Conservation (phyloP, 2,329 filamentous ascomycete genomes). For the Waltergamsia citrina region DNA sequence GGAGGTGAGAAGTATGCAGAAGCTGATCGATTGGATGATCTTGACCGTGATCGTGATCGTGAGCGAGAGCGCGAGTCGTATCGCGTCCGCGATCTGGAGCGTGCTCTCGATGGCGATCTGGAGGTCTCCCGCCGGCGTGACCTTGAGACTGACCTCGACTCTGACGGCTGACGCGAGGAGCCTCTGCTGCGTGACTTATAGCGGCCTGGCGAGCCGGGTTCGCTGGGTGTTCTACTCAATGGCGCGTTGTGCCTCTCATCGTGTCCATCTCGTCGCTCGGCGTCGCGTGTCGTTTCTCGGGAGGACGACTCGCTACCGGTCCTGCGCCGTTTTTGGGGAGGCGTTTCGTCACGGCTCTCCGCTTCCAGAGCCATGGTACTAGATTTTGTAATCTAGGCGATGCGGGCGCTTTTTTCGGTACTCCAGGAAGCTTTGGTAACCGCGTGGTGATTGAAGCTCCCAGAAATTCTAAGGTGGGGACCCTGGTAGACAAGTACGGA, state of each 20-base stretch:
- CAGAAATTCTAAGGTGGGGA: background rate
- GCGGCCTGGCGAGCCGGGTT: constrained; percentile 5
- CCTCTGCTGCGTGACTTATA: constrained; percentile 16
- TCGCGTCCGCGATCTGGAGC: constrained; percentile 19
- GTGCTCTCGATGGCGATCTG: constrained; percentile 16
- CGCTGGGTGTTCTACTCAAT: constrained; percentile 12
- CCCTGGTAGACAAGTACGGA: too few relatives aligned
- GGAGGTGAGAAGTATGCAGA: constrained; percentile 16
- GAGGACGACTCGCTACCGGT: constrained; percentile 18
- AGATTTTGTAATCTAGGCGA: background rate
- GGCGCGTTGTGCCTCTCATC: constrained; percentile 8
- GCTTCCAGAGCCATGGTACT: constrained; percentile 18
- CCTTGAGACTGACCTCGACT: constrained; percentile 20
- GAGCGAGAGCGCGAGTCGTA: constrained; percentile 7
- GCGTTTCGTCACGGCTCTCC: constrained; percentile 13
- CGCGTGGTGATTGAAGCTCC: constrained; percentile 3
- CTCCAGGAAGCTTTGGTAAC: constrained; percentile 3
- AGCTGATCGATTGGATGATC: constrained; percentile 19
- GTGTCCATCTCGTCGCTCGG: background rate
- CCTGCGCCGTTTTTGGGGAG: constrained; percentile 21
- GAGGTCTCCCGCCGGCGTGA: constrained; percentile 20
- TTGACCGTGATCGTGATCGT: constrained; percentile 17
- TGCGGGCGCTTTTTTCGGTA: constrained; percentile 2
- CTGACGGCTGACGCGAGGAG: too few relatives aligned
- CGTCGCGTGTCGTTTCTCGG: constrained; percentile 2